Evolutionary conservation across 495 filamentous ascomycete genomes (phyloP), one percentile per base, ranked within the genome.

Genomic region (Penicillium macrosclerotiorum): DNA sequence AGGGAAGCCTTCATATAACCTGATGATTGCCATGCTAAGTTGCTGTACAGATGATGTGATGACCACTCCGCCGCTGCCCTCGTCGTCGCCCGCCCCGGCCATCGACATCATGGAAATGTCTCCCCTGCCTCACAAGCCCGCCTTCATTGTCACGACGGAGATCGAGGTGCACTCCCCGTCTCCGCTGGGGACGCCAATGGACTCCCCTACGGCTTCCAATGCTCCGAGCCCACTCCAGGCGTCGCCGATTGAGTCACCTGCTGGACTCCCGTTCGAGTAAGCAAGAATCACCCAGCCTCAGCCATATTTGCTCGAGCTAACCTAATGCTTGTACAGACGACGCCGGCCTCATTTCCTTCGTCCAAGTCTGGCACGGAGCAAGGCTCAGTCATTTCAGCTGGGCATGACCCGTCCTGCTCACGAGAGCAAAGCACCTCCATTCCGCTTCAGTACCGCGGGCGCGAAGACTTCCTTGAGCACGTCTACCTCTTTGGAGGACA

Each of bases 101-200:
- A 73, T 80, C 49, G 90, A 96, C 51, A 72, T 76, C 26, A 96
- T 97, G 90, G 94, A 97, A 54, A 84, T 95, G 69, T 96, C 91
- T 16, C 93, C 93, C 9, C 68, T 97, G 29, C 93, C 91, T 9
- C 92, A 95, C 65, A 98, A 96, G 71, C 75, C 79, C 17, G 76
- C 88, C 8, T 89, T 83, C 56, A 63, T 68, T 26, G 57, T 72
- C 35, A 60, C 67, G 9, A 69, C 73, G 4, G 75, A 85, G 47
- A 65, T 88, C 19, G 81, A 85, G 45, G 63, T 86, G 18, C 69
- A 75, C 24, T 89, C 87, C 0, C 86, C 89, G 2, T 83, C 80
- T 1, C 82, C 85, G 0, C 69, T 74, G 22, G 64, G 47, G 26
- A 74, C 67, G 26, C 69, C 64, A 25, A 68, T 79, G 52, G 77